Base-by-base conservation (phyloP, 306 rosid genomes). In the Leucaena leucocephala region DNA sequence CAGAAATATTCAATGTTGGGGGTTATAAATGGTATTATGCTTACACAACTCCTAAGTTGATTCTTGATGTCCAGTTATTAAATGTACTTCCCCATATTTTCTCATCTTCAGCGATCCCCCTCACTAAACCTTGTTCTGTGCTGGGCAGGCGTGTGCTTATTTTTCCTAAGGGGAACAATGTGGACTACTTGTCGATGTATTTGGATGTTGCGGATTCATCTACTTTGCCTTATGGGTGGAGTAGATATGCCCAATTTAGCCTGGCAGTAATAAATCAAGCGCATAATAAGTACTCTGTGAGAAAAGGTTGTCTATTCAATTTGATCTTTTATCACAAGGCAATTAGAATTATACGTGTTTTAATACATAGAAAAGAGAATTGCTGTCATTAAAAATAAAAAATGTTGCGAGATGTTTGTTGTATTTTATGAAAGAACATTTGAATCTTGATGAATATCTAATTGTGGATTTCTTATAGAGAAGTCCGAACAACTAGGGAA, bases 111-210 rank as follows among this genome's bases (percentile, higher is more conserved):
- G 49, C 3, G 66, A 34, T 72, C 52, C 35, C 39, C 12, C 76
- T 52, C 80, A 59, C 80, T 87, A 68, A 79, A 36, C 42, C 3
- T 76, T 78, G 59, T 40, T 49, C 67, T 82, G 38, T 40, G 69
- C 77, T 69, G 78, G 22, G 74, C 86, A 95, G 98, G 98, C 94
- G 97, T 7, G 87, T 95, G 73, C 93, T 90, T 78, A 90, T 92
- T 84, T 95, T 89, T 82, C 98, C 98, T 0, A 92, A 90, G 82
- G 97, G 97, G 74, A 90, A 90, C 96, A 92, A 92, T 87, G 97
- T 91, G 79, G 97, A 94, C 69, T 89, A 84, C 80, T 83, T 94
- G 84, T 94, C 98, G 45, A 88, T 89, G 92, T 94, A 92, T 82
- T 90, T 95, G 88, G 97, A 91, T 81, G 95, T 92, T 69, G 95